Evolutionary conservation across 2,329 filamentous ascomycete genomes (phyloP).

Genomic region (Colletotrichum noveboracense): DNA sequence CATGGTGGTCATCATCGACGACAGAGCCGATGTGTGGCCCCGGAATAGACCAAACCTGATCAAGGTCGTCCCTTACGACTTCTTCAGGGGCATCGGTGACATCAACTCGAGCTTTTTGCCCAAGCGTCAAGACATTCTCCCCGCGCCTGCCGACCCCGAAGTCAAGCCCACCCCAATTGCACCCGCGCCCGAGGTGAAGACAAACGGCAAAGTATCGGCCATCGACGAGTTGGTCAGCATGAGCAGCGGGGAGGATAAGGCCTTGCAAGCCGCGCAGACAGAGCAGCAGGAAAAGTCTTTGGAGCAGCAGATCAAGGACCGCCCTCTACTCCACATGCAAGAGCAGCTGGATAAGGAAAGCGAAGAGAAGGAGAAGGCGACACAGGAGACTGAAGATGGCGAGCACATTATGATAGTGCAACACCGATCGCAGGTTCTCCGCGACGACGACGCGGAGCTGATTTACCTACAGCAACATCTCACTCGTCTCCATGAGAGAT

Average conservation of each 20-base stretch:
- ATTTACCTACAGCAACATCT: slow-evolving; percentile 78
- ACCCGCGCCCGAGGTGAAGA: neutral
- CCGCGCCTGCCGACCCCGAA: slow-evolving; percentile 19
- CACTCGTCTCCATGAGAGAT: slow-evolving; percentile 74
- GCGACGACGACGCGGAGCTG: slow-evolving; percentile 88
- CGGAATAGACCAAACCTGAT: slow-evolving; percentile 91
- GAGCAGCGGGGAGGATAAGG: slow-evolving; percentile 72
- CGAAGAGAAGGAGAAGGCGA: slow-evolving; percentile 60
- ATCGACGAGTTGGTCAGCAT: slow-evolving; percentile 80
- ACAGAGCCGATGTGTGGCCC: slow-evolving; percentile 93
- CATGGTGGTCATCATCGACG: slow-evolving; percentile 99
- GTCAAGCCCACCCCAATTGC: neutral
- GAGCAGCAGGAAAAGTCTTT: slow-evolving; percentile 87
- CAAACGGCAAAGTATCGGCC: slow-evolving; percentile 42
- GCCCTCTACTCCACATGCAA: slow-evolving; percentile 90
- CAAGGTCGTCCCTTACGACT: slow-evolving; percentile 94
- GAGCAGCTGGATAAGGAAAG: slow-evolving; percentile 88
- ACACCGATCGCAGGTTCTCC: slow-evolving; percentile 74
- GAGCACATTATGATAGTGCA: slow-evolving; percentile 11
- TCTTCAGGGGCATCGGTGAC: slow-evolving; percentile 97
- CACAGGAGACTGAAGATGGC: slow-evolving; percentile 48
- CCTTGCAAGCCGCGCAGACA: slow-evolving; percentile 74
- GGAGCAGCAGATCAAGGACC: slow-evolving; percentile 86
- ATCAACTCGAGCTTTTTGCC: slow-evolving; percentile 98
- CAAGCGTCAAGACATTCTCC: slow-evolving; percentile 67